Percentiles rank a stretch among this genome's conserved stretches.
These are phyloP conservation scores for Garcia nutans DNA, from an alignment of 345 rosid genomes.

Conservation along the genomic window DNA sequence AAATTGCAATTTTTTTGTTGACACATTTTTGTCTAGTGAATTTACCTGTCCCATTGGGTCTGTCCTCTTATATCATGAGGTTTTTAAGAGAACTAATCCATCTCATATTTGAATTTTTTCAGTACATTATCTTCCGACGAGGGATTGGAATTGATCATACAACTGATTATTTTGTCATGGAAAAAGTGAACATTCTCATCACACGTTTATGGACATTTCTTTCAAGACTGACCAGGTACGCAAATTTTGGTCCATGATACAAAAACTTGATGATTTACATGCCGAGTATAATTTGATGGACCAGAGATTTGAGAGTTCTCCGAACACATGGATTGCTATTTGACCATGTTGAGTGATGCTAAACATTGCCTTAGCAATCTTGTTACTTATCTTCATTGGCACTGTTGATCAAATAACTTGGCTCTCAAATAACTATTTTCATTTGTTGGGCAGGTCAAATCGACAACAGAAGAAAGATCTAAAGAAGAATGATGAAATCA, in stretches of 20 bases:
- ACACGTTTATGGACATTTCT: constrained; percentile 72
- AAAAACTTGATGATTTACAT: constrained; percentile 21
- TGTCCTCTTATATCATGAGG: neutral
- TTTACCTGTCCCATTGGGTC: neutral
- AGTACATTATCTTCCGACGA: constrained; percentile 92
- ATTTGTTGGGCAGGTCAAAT: constrained; percentile 57
- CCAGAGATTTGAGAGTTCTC: too few species aligned
- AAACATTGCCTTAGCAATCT: too few species aligned
- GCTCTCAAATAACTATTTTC: too few species aligned
- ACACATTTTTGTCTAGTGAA: neutral
- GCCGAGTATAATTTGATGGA: constrained; percentile 48
- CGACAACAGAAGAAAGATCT: constrained; percentile 47
- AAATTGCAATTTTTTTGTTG: neutral
- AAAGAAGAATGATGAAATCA: constrained; percentile 66
- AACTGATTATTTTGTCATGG: constrained; percentile 79
- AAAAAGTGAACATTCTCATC: constrained; percentile 83
- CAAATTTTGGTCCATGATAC: constrained; percentile 24
- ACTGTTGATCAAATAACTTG: too few species aligned
- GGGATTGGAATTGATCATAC: constrained; percentile 87
- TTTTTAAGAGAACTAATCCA: constrained; percentile 16
- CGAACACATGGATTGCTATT: too few species aligned
- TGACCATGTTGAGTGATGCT: too few species aligned
- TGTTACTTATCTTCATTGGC: neutral
- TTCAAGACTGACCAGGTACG: constrained; percentile 63
- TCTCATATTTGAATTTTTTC: constrained; percentile 9